Conservation (phyloP, 345 rosid genomes). For the Arabis alpina region DNA sequence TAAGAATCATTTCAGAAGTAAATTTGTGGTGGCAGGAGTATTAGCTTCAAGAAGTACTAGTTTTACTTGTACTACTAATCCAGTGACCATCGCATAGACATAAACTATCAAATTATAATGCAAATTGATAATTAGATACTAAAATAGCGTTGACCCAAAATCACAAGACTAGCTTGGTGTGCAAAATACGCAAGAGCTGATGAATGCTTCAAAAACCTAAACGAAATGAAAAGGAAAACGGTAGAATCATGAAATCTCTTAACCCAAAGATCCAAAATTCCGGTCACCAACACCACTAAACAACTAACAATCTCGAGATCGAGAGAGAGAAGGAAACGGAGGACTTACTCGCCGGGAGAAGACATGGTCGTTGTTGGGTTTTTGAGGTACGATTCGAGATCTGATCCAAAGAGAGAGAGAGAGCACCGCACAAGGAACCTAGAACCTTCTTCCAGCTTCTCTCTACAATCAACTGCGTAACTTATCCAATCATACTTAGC, state of each 20-base stretch:
- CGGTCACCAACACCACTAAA: background rate
- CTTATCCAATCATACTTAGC: conserved; percentile 5
- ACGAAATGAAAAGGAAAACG: conserved; percentile 7
- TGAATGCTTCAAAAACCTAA: conserved; percentile 5
- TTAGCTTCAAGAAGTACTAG: conserved; percentile 24
- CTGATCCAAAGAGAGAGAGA: background rate
- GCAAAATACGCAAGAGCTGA: too few relatives aligned
- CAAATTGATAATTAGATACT: background rate
- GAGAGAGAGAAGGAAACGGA: conserved; percentile 10
- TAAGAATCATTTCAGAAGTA: background rate
- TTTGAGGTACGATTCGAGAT: conserved; percentile 15
- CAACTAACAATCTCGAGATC: background rate
- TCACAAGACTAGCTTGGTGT: too few relatives aligned
- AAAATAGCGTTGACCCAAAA: background rate
- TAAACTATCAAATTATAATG: too few relatives aligned
- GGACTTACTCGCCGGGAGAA: conserved; percentile 46
- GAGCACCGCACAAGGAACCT: conserved; percentile 20
- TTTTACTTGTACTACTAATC: too few relatives aligned
- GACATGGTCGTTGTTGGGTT: conserved; percentile 31
- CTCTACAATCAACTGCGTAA: conserved; percentile 13
- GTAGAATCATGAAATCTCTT: background rate
- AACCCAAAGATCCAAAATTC: background rate
- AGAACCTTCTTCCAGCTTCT: conserved; percentile 36
- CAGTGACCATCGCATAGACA: too few relatives aligned
- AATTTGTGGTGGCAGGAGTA: background rate